phyloP scores from a whole-genome alignment of 176 grass and related monocot genomes.

The Tillandsia fasciculata region DNA sequence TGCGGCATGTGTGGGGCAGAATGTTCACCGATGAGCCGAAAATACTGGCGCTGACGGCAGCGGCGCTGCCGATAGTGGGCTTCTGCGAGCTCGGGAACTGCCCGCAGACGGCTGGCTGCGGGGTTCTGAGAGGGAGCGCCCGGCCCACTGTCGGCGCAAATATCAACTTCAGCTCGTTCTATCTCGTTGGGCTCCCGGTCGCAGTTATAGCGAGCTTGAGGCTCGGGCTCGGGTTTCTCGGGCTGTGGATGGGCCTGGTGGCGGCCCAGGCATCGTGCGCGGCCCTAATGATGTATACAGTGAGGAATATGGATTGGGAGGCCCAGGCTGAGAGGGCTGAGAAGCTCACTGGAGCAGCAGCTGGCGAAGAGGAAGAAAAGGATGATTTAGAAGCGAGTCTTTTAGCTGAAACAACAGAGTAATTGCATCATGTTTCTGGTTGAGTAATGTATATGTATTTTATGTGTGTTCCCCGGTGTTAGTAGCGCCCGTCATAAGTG shows the following conservation, averaged over 20 bases:
- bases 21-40: slow-evolving; percentile 9
- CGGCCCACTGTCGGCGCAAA: slow-evolving; percentile 1
- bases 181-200: slow-evolving; percentile 10
- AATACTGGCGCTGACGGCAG: slow-evolving; percentile 1
- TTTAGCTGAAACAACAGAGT: neutral
- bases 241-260: slow-evolving; percentile 11
- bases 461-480: too few species aligned
- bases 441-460: too few species aligned
- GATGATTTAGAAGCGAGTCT: slow-evolving; percentile 24
- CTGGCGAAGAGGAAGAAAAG: neutral
- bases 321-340: neutral
- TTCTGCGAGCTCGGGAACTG: slow-evolving; percentile 14
- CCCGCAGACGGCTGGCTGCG: slow-evolving; percentile 15
- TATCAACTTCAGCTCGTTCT: slow-evolving; percentile 16
- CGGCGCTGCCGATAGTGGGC: slow-evolving; percentile 11
- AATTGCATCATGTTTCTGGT: neutral
- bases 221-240: slow-evolving; percentile 2
- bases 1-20: neutral
- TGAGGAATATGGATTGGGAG: slow-evolving; percentile 10
- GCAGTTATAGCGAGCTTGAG: neutral
- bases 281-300: neutral
- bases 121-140: slow-evolving; percentile 9
- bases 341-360: neutral
- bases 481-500: too few species aligned
- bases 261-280: slow-evolving; percentile 11